Evolutionary conservation across 805 yeast genomes (phyloP).

Genomic region (Monosporozyma servazzii): DNA sequence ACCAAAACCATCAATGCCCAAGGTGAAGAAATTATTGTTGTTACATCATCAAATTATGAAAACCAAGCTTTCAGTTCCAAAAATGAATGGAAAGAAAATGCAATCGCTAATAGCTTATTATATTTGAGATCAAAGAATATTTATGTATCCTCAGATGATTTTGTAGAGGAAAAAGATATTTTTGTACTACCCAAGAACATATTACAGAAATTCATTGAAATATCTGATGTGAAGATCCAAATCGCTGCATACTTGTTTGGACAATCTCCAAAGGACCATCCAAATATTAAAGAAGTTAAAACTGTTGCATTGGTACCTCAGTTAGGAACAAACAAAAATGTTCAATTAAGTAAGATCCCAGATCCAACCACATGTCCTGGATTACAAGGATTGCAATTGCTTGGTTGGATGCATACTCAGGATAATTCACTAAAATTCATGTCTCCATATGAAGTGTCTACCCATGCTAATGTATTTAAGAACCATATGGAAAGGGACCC

Average conservation of each 20-base stretch:
- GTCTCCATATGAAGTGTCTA: constrained; percentile 62
- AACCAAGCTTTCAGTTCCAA: constrained; percentile 74
- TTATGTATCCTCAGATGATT: constrained; percentile 62
- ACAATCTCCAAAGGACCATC: constrained; percentile 60
- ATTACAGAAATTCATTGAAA: constrained; percentile 64
- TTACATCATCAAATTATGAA: constrained; percentile 83
- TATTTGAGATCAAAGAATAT: constrained; percentile 68
- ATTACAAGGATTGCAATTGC: constrained; percentile 54
- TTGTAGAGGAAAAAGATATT: constrained; percentile 48
- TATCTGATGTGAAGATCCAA: constrained; percentile 73
- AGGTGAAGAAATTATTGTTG: constrained; percentile 93
- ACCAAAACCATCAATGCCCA: constrained; percentile 82
- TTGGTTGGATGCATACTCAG: constrained; percentile 95
- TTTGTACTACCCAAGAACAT: constrained; percentile 78
- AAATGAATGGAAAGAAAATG: constrained; percentile 85
- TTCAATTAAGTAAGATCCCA: constrained; percentile 45
- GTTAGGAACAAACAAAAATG: constrained; percentile 58
- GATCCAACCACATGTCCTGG: constrained; percentile 24
- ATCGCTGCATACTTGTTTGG: constrained; percentile 81
- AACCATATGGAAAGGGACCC: constrained; percentile 33
- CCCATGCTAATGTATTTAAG: constrained; percentile 37
- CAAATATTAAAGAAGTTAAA: constrained; percentile 65
- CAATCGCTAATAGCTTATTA: constrained; percentile 66
- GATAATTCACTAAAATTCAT: constrained; percentile 53
- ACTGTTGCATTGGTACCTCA: constrained; percentile 81